phyloP scores from a whole-genome alignment of 176 grass and related monocot genomes.

The Cymbopogon citratus region DNA sequence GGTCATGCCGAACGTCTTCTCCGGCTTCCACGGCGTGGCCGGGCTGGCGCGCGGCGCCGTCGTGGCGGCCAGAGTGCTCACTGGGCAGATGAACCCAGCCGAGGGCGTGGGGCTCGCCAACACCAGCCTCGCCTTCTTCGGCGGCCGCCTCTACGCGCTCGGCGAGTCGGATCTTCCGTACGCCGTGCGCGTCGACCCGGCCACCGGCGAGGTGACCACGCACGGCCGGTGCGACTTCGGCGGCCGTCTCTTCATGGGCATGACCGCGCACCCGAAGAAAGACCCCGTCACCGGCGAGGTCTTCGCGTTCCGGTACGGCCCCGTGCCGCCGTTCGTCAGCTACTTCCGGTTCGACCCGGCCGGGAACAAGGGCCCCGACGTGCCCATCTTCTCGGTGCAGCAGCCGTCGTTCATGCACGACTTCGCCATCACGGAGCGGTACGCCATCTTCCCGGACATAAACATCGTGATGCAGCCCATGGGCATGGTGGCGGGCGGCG shows the following conservation, averaged over 20 bases:
- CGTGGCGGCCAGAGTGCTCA: conserved; percentile 65
- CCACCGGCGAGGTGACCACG: conserved; percentile 60
- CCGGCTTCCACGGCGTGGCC: conserved; percentile 65
- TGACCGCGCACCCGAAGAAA: conserved; percentile 94
- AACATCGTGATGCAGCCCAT: conserved; percentile 93
- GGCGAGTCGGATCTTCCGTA: conserved; percentile 90
- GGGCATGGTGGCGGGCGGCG: conserved; percentile 62
- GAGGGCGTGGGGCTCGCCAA: conserved; percentile 73
- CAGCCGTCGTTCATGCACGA: conserved; percentile 77
- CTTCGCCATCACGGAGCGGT: conserved; percentile 71
- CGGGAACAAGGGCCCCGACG: conserved; percentile 72
- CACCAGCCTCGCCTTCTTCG: conserved; percentile 82
- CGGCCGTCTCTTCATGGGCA: conserved; percentile 62
- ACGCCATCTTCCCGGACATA: conserved; percentile 67
- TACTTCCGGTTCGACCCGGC: conserved; percentile 80
- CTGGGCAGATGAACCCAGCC: conserved; percentile 73
- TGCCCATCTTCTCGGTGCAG: conserved; percentile 75
- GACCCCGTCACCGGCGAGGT: conserved; percentile 63
- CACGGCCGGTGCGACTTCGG: conserved; percentile 60
- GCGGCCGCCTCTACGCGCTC: conserved; percentile 66
- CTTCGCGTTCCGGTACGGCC: conserved; percentile 79
- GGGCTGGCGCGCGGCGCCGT: conserved; percentile 71
- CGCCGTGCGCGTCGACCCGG: conserved; percentile 46
- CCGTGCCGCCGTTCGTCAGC: conserved; percentile 71
- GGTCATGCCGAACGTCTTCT: conserved; percentile 70